These are phyloP conservation scores for Phoenix roebelenii DNA, from an alignment of 176 grass and related monocot genomes.

Conservation along the genomic window DNA sequence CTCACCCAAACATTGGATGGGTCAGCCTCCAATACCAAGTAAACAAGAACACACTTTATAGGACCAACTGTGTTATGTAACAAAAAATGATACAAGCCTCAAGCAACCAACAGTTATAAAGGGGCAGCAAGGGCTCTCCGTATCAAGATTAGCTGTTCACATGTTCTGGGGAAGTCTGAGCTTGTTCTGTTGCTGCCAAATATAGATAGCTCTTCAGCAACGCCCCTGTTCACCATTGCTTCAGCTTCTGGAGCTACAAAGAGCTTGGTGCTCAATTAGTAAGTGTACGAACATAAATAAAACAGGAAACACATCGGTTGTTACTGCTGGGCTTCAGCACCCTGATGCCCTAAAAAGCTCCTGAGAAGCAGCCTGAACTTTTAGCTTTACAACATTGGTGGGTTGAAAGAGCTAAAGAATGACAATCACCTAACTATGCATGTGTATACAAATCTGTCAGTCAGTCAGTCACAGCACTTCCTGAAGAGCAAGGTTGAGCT, in stretches of 20 bases:
- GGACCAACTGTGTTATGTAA: not conserved
- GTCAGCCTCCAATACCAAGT: too few relatives aligned
- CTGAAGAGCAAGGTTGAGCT: slow-evolving; percentile 80
- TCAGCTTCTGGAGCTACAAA: slow-evolving; percentile 19
- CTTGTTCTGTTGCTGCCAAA: not conserved
- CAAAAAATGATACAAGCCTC: slow-evolving; percentile 18
- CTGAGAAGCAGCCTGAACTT: slow-evolving; percentile 2
- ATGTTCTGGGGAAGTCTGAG: not conserved
- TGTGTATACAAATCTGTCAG: slow-evolving; percentile 23
- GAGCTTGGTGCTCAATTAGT: slow-evolving; percentile 29
- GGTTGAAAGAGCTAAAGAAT: slow-evolving; percentile 1
- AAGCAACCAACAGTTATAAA: slow-evolving; percentile 10
- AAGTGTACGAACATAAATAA: slow-evolving; percentile 24
- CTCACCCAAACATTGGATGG: too few relatives aligned
- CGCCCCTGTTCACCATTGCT: slow-evolving; percentile 15
- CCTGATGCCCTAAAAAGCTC: slow-evolving; percentile 3
- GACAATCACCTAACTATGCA: not conserved
- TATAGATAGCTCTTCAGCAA: not conserved
- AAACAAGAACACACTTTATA: too few relatives aligned
- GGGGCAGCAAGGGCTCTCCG: not conserved
- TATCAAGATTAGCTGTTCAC: not conserved
- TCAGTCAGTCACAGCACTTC: slow-evolving; percentile 53
- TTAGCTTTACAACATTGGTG: slow-evolving; percentile 21
- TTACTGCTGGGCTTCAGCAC: slow-evolving; percentile 21
- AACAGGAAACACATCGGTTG: slow-evolving; percentile 9